These are phyloP conservation scores for Lasiosphaeria hispida DNA, from an alignment of 495 filamentous ascomycete species.

Conservation along the genomic window DNA sequence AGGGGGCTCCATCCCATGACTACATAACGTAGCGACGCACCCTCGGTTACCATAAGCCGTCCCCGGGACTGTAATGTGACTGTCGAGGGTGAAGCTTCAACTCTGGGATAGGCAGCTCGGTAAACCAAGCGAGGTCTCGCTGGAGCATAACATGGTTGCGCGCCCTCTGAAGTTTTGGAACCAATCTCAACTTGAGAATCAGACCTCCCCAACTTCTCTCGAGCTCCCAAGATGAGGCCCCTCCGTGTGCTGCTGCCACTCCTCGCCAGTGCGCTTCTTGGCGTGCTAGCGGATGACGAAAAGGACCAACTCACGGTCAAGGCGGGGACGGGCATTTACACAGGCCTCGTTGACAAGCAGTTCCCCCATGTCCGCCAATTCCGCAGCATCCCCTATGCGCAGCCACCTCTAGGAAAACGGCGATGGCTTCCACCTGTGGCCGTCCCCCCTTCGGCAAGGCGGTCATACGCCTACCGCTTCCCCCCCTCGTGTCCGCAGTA, in stretches of 20 bases:
- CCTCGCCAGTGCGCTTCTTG: not conserved
- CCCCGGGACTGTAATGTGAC: no score
- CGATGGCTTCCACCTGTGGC: constrained; percentile 43
- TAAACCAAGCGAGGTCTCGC: no score
- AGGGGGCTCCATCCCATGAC: no score
- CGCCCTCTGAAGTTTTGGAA: no score
- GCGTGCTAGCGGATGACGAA: not conserved
- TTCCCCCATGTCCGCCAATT: constrained; percentile 44
- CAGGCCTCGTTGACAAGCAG: constrained; percentile 38
- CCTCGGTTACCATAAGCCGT: no score
- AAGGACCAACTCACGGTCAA: constrained; percentile 28
- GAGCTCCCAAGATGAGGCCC: not conserved
- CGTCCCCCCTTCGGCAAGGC: constrained; percentile 26
- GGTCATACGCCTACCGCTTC: constrained; percentile 34
- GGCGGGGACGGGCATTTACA: constrained; percentile 35
- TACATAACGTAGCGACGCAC: no score
- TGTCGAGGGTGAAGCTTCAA: no score
- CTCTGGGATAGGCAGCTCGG: no score
- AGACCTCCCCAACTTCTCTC: not conserved
- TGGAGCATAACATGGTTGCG: no score
- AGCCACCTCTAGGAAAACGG: constrained; percentile 37
- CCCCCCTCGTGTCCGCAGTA: constrained; percentile 40
- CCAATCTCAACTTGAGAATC: not conserved
- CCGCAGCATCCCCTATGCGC: constrained; percentile 46
- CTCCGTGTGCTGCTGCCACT: not conserved